phyloP scores from a whole-genome alignment of 169 alveolate species.

The Perkinsus olseni region DNA sequence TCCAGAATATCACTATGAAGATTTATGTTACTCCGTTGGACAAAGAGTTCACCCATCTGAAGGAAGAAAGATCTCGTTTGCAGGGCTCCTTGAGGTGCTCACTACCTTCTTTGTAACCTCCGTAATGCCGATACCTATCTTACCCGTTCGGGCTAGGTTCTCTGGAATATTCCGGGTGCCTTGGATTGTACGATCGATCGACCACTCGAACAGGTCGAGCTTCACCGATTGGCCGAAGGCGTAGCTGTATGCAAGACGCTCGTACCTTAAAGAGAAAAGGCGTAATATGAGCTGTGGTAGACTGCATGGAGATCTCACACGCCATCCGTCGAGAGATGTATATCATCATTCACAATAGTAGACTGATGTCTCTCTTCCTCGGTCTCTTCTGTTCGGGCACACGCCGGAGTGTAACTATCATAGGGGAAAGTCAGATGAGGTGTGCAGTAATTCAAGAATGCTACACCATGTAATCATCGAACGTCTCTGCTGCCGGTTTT shows the following conservation, averaged over 20 bases:
- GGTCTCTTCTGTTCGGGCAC: not conserved
- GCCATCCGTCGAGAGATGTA: not conserved
- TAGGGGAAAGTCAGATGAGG: not conserved
- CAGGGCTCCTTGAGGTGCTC: not conserved
- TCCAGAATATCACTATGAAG: conserved; percentile 4
- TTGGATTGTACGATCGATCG: not conserved
- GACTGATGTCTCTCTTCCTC: not conserved
- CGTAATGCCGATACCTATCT: not conserved
- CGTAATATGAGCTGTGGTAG: not conserved
- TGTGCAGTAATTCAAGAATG: not conserved
- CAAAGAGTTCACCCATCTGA: conserved; percentile 10
- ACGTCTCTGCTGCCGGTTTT: not conserved
- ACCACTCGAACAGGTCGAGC: not conserved
- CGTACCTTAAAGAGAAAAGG: not conserved
- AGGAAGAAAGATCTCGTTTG: not conserved
- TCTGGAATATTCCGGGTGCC: conserved; percentile 1
- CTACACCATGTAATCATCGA: not conserved
- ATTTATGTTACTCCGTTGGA: not conserved
- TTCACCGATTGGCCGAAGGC: conserved; percentile 9
- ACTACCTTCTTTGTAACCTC: not conserved
- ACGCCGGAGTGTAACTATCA: not conserved
- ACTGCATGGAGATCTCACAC: not conserved
- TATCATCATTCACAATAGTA: not conserved
- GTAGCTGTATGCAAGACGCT: conserved; percentile 11
- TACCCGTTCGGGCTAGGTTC: not conserved